Percentiles rank a stretch among this genome's conserved stretches.
Conservation (phyloP, 257 asterid genomes). For the Scutellaria baicalensis region DNA sequence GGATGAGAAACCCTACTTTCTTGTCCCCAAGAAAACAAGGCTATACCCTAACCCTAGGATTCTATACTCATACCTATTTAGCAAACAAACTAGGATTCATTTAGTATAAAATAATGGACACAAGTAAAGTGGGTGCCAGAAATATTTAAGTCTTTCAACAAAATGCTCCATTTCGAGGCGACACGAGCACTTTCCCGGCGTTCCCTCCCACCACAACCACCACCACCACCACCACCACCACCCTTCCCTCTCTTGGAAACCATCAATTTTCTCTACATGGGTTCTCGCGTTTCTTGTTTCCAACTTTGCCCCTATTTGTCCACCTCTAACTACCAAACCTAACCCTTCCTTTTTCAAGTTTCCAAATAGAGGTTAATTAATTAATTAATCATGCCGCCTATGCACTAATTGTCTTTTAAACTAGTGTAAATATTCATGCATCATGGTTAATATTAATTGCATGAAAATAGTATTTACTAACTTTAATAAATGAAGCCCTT, state of each 20-base stretch:
- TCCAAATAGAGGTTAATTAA: background rate
- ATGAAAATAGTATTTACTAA: too few species aligned
- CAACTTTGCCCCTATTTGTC: slow-evolving; percentile 30
- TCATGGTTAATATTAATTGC: too few species aligned
- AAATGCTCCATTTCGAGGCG: slow-evolving; percentile 58
- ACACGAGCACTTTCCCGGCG: slow-evolving; percentile 82
- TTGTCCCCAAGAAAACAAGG: too few species aligned
- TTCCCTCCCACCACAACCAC: slow-evolving; percentile 61
- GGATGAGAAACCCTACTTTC: too few species aligned
- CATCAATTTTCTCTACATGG: slow-evolving; percentile 24
- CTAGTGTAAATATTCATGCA: too few species aligned
- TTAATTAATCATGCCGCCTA: too few species aligned
- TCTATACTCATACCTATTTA: too few species aligned
- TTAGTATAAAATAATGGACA: background rate
- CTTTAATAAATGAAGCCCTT: too few species aligned
- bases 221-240: background rate
- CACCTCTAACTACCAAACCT: slow-evolving; percentile 2
- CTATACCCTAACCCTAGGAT: too few species aligned
- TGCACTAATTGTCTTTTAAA: too few species aligned
- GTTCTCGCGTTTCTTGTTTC: slow-evolving; percentile 29
- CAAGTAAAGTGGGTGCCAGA: slow-evolving; percentile 10
- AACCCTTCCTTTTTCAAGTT: background rate
- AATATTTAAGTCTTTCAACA: slow-evolving; percentile 7
- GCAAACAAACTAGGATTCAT: background rate
- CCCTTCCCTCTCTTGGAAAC: slow-evolving; percentile 24